Evolutionary conservation across 1,284 basidiomycete genomes (phyloP).

Genomic region (Sporisorium sorghi): DNA sequence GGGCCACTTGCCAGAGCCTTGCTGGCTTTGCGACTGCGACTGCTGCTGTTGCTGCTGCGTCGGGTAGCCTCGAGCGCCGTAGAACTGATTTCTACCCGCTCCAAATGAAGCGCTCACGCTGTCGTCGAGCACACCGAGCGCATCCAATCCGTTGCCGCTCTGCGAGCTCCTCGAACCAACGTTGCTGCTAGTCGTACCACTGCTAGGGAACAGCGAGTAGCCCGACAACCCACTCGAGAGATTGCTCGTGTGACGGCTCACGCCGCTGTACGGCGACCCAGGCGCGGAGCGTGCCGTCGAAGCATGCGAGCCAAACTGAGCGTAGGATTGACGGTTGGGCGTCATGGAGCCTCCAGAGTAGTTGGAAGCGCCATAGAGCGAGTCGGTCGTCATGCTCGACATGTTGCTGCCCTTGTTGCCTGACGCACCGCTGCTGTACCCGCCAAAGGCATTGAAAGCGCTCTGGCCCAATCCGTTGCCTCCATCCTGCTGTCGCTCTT

Average conservation of each 20-base stretch:
- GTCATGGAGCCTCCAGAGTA: conserved; percentile 42
- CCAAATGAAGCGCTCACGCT: conserved; percentile 22
- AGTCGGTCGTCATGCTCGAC: conserved; percentile 33
- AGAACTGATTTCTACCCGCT: conserved; percentile 30
- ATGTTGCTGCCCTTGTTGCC: conserved; percentile 17
- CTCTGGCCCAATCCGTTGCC: conserved; percentile 22
- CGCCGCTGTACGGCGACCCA: conserved; percentile 50
- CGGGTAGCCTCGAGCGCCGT: conserved; percentile 39
- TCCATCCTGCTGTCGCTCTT: conserved; percentile 42
- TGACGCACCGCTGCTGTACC: conserved; percentile 20
- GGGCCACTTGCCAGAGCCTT: conserved; percentile 19
- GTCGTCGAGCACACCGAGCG: conserved; percentile 41
- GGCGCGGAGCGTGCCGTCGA: conserved; percentile 42
- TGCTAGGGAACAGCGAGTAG: conserved; percentile 48
- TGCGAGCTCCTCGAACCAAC: conserved; percentile 21
- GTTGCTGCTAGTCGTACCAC: conserved; percentile 14
- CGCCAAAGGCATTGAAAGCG: conserved; percentile 44
- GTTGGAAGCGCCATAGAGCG: conserved; percentile 37
- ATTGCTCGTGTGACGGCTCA: conserved; percentile 36
- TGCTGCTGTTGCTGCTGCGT: conserved; percentile 13
- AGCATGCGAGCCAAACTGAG: conserved; percentile 29
- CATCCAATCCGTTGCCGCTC: conserved; percentile 30
- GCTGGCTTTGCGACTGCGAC: conserved; percentile 15
- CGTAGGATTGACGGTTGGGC: conserved; percentile 34
- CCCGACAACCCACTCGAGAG: conserved; percentile 25